These are phyloP conservation scores for Rhodocollybia butyracea DNA, from an alignment of 768 basidiomycete genomes.

Conservation along the genomic window DNA sequence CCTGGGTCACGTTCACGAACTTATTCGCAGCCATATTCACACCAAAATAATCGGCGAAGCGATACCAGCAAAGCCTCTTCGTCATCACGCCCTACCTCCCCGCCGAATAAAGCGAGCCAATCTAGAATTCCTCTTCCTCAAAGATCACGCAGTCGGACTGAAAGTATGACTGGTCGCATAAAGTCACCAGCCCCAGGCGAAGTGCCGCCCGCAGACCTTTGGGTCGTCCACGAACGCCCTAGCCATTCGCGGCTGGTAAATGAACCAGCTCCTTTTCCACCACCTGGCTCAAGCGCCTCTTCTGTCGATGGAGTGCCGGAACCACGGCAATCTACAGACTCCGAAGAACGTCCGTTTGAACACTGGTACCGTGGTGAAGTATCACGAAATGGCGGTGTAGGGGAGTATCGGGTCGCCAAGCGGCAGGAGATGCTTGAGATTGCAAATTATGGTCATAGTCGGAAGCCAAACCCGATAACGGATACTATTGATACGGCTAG, in stretches of 20 bases:
- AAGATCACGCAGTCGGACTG: conserved; percentile 36
- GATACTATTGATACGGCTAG: conserved; percentile 20
- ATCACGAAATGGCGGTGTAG: conserved; percentile 85
- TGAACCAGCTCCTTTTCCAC: conserved; percentile 61
- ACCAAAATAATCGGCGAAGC: background rate
- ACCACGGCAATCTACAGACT: conserved; percentile 64
- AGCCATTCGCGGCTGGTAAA: conserved; percentile 53
- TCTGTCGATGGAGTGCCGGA: conserved; percentile 37
- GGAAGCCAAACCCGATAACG: conserved; percentile 18
- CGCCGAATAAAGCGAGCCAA: conserved; percentile 13
- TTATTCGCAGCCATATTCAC: conserved; percentile 61
- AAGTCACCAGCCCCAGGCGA: conserved; percentile 1
- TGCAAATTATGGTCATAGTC: conserved; percentile 72
- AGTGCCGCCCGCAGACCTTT: conserved; percentile 2
- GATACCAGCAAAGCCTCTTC: conserved; percentile 34
- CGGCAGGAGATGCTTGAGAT: conserved; percentile 86
- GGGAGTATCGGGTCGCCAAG: conserved; percentile 71
- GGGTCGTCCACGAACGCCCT: conserved; percentile 9
- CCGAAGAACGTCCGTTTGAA: conserved; percentile 80
- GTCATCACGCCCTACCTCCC: conserved; percentile 35
- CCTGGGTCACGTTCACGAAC: conserved; percentile 50
- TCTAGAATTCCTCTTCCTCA: conserved; percentile 45
- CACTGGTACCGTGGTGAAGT: conserved; percentile 91
- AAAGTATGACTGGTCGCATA: conserved; percentile 23
- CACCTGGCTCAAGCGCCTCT: conserved; percentile 36